Percentiles rank a stretch among this genome's conserved stretches.
Conservation (phyloP, 2,329 filamentous ascomycete species). For the Neurospora sp. region DNA sequence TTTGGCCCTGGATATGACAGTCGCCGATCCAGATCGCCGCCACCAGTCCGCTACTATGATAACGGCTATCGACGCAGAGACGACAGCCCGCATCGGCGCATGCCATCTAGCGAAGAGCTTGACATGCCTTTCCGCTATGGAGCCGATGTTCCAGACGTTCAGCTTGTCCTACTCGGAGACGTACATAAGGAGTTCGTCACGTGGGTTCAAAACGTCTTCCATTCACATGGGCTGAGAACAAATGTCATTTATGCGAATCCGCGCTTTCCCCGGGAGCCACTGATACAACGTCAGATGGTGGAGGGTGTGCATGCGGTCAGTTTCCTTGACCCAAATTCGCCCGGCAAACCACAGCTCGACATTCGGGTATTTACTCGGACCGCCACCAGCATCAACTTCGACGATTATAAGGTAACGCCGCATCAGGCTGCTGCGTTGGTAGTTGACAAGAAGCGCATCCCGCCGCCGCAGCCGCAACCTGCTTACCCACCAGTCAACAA, state of each 20-base stretch:
- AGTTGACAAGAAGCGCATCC: conserved; percentile 5
- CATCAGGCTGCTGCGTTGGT: not conserved
- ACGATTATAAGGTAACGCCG: conserved; percentile 59
- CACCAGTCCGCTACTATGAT: conserved; percentile 22
- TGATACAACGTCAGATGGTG: conserved; percentile 76
- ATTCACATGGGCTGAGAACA: conserved; percentile 58
- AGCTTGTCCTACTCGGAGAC: conserved; percentile 73
- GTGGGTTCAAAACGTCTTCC: conserved; percentile 73
- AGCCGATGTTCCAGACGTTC: conserved; percentile 75
- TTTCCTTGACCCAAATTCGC: conserved; percentile 50
- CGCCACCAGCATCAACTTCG: conserved; percentile 64
- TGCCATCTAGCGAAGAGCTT: conserved; percentile 47
- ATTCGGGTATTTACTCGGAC: conserved; percentile 80
- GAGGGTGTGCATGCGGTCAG: conserved; percentile 84
- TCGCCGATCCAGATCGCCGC: conserved; percentile 33
- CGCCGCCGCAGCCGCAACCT: conserved; percentile 19
- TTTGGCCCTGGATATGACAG: conserved; percentile 39
- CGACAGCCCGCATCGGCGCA: conserved; percentile 50
- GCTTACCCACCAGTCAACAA: conserved; percentile 13
- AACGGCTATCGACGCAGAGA: conserved; percentile 57
- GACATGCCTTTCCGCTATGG: conserved; percentile 66
- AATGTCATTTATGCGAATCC: conserved; percentile 74
- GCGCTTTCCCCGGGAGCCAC: conserved; percentile 62
- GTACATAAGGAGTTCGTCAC: conserved; percentile 69
- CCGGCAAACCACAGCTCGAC: conserved; percentile 55